A percentile compares a stretch with the other conserved stretches of the same genome.
These are phyloP conservation scores for Lodderomyces metapsilosis DNA, from an alignment of 1,139 yeast species.

Conservation along the genomic window DNA sequence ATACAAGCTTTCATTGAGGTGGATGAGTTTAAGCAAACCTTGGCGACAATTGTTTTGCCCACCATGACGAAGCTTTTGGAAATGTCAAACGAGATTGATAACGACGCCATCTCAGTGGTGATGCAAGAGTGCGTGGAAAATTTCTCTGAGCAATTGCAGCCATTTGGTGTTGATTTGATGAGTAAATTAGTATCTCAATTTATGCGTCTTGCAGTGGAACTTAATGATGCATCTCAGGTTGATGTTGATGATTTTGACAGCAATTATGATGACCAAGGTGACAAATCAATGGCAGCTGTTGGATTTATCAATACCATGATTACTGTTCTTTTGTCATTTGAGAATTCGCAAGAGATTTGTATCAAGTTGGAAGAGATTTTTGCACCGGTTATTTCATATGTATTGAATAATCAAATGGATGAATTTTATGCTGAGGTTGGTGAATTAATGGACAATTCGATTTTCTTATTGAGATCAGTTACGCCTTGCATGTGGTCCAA, in stretches of 20 bases:
- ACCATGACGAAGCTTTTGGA: constrained; percentile 79
- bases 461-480: constrained; percentile 69
- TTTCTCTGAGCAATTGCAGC: constrained; percentile 84
- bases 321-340: constrained; percentile 83
- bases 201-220: constrained; percentile 67
- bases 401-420: constrained; percentile 62
- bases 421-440: constrained; percentile 82
- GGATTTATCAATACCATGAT: constrained; percentile 87
- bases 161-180: constrained; percentile 89
- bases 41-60: constrained; percentile 69
- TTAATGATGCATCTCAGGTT: constrained; percentile 57
- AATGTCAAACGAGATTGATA: constrained; percentile 79
- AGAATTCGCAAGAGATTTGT: constrained; percentile 70
- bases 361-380: constrained; percentile 68
- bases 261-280: constrained; percentile 54
- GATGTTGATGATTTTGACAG: constrained; percentile 47
- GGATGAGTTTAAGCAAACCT: constrained; percentile 63
- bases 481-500: constrained; percentile 78
- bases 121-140: constrained; percentile 95
- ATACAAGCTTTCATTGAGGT: constrained; percentile 74
- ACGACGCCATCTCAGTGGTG: constrained; percentile 83
- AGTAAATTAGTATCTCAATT: constrained; percentile 78
- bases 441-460: constrained; percentile 82
- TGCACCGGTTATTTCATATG: constrained; percentile 69
- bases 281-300: constrained; percentile 83